Evolutionary conservation across 1,139 yeast species (phyloP), one percentile per base, ranked within the genome.

Genomic region (Chernovozyma aurita): DNA sequence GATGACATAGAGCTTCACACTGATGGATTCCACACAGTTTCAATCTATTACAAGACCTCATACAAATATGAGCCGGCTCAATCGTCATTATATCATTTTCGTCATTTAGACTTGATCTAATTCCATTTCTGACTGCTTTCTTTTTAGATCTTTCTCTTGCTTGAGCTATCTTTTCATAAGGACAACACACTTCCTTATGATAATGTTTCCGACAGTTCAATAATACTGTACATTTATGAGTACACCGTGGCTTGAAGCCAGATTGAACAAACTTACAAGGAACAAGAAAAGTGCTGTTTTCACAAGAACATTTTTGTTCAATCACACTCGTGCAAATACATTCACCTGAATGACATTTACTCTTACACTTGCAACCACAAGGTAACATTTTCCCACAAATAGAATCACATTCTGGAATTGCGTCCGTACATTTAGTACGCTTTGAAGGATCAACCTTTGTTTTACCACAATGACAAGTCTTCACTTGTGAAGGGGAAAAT

Each of bases 131-230:
- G 38, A 67, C 54, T 11, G 71, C 64, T 49, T 78, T 79, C 48
- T 75, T 76, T 35, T 77, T 60, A 13, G 63, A 62, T 24, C 84
- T 60, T 48, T 83, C 87, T 36, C 96, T 65, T 31, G 59, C 68
- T 34, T 77, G 65, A 0, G 94, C 95, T 4, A 57, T 49, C 30
- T 73, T 75, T 49, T 85, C 92, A 43, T 66, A 79, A 4, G 71
- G 63, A 55, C 97, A 88, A 57, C 97, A 88, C 14, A 69, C 61
- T 15, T 65, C 71, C 16, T 71, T 61, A 54, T 95, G 94, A 41
- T 80, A 70, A 59, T 88, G 97, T 43, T 88, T 76, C 40, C 94
- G 76, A 53, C 97, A 88, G 44, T 79, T 84, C 57, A 84, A 71
- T 37, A 81, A 60, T 1, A 88, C 85, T 29, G 80, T 76, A 58